Base-by-base conservation (phyloP, 306 rosid species). In the Lablab purpureus region DNA sequence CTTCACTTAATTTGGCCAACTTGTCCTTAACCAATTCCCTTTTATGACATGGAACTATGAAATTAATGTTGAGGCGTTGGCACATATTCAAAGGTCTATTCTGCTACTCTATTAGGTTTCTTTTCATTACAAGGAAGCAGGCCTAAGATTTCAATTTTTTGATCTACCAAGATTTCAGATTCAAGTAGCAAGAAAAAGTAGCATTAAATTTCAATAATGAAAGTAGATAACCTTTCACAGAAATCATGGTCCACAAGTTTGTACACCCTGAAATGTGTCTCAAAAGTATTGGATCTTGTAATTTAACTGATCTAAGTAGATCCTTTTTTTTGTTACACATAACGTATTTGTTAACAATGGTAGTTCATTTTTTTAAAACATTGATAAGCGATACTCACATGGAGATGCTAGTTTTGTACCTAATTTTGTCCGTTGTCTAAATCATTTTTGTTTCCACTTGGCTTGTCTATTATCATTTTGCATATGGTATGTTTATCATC, bases 171-270 rank as follows among this genome's bases (percentile, higher is more conserved):
- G 11, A 52, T 14, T 34, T 51, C 13, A 54, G 21, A 73, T 4
- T 73, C n/a, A 45, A 45, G 27, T 46, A 50, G 69, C 74, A 52
- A 77, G 23, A 55, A 34, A n/a, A 12, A 10, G 22, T 0, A 67
- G 65, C 72, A 23, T 67, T 63, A 9, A 68, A 67, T 68, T 30
- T 68, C 58, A 67, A 34, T 12, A 10, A 49, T 43, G 18, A 54
- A 63, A 64, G 40, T 47, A 19, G 40, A 68, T 47, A 34, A 17
- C 25, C 41, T 30, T 3, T 43, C 49, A 43, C 15, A 3, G 12
- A 45, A 67, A 43, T 50, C 75, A 47, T 52, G 72, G 59, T 25
- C 80, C 80, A 50, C 5, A 45, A 28, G 67, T 15, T 56, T 17
- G 46, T 62, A 18, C 46, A 23, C 60, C 10, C 6, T 49, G 50